Conservation (phyloP, 1,284 basidiomycete species). For the Meira miltonrushii region DNA sequence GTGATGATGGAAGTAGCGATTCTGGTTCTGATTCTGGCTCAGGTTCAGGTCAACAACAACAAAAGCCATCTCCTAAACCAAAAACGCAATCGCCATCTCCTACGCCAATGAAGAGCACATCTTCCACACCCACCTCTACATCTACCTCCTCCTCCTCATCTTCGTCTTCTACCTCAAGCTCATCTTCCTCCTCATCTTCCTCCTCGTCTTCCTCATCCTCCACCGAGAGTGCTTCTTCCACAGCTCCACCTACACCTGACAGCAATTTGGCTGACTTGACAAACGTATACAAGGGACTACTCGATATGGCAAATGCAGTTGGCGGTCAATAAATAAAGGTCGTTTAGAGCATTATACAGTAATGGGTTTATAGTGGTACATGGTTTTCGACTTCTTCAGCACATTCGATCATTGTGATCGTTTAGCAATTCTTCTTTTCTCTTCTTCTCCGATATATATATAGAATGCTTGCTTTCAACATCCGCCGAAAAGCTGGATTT, state of each 20-base stretch:
- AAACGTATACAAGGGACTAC: background rate
- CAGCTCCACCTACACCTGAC: background rate
- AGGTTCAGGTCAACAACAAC: background rate
- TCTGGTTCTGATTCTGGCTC: background rate
- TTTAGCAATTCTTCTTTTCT: too few species aligned
- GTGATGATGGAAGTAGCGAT: background rate
- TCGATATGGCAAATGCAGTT: too few species aligned
- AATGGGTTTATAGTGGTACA: background rate
- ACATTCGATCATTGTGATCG: too few species aligned
- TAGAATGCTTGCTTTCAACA: too few species aligned
- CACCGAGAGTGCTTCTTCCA: background rate
- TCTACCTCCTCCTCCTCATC: background rate
- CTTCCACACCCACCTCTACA: background rate
- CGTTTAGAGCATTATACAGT: background rate
- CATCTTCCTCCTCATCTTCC: background rate
- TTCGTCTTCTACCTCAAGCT: background rate
- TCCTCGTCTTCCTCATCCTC: background rate
- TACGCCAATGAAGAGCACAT: background rate
- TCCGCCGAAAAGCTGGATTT: too few species aligned
- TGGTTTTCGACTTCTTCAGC: too few species aligned
- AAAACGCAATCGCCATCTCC: too few species aligned
- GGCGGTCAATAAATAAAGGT: background rate
- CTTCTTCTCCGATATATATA: too few species aligned
- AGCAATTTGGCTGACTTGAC: background rate
- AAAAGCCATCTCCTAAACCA: constrained; percentile 2